Percentiles rank a stretch among this genome's conserved stretches.
Evolutionary conservation across 2,329 filamentous ascomycete genomes (phyloP).

Genomic region (Pestalotiopsis fici): DNA sequence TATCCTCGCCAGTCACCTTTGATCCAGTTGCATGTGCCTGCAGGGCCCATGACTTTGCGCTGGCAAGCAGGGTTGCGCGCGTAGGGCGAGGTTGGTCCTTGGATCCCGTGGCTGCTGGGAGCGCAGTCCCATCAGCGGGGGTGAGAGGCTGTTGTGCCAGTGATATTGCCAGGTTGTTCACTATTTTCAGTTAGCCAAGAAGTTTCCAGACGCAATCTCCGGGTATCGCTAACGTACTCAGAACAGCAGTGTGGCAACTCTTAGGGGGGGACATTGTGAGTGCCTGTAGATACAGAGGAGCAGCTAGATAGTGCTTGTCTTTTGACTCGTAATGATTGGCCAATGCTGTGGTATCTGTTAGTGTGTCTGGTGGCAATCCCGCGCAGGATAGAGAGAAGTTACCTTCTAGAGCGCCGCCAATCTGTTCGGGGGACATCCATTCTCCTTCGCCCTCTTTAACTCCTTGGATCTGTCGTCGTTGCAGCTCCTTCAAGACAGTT

Average conservation of each 20-base stretch:
- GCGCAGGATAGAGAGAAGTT: conserved; percentile 9
- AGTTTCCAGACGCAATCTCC: background rate
- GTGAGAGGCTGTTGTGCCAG: conserved; percentile 67
- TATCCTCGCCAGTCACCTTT: conserved; percentile 64
- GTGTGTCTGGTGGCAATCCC: background rate
- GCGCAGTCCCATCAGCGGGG: background rate
- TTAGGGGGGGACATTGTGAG: conserved; percentile 64
- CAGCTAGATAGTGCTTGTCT: conserved; percentile 76
- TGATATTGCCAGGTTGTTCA: conserved; percentile 79
- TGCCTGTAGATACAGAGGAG: conserved; percentile 85
- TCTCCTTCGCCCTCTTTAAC: conserved; percentile 69
- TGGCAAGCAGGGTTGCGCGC: conserved; percentile 63
- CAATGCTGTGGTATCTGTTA: conserved; percentile 51
- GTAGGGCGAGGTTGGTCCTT: conserved; percentile 38
- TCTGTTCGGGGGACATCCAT: conserved; percentile 71
- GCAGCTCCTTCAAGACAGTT: conserved; percentile 73
- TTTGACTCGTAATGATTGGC: conserved; percentile 75
- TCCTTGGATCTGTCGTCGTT: conserved; percentile 66
- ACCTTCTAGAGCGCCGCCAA: conserved; percentile 75
- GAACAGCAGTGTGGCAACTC: conserved; percentile 75
- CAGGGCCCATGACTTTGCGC: conserved; percentile 75
- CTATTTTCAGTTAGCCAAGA: conserved; percentile 34
- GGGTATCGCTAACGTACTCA: conserved; percentile 56
- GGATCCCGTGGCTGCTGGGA: background rate
- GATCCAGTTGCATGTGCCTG: conserved; percentile 72